These are phyloP conservation scores for Aspergillus carbonarius DNA, from an alignment of 2,329 filamentous ascomycete species.

Conservation along the genomic window DNA sequence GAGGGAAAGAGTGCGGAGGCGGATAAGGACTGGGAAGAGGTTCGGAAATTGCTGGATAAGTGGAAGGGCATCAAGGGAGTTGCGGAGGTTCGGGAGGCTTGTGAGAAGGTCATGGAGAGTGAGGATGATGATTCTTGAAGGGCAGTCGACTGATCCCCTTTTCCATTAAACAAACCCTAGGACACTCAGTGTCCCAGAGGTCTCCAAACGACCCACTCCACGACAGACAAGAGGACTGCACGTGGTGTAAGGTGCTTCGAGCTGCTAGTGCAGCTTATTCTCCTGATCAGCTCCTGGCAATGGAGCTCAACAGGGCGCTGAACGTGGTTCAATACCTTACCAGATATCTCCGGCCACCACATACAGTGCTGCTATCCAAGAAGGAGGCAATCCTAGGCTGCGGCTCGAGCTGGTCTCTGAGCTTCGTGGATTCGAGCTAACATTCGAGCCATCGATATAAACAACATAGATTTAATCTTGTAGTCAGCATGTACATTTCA, in stretches of 20 bases:
- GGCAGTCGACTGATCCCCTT: background rate
- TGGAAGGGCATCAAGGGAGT: constrained; percentile 48
- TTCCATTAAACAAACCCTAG: background rate
- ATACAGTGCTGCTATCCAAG: background rate
- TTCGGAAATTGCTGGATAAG: constrained; percentile 38
- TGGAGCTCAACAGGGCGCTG: background rate
- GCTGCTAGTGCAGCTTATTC: too few relatives aligned
- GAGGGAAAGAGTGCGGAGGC: constrained; percentile 43
- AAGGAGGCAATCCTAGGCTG: background rate
- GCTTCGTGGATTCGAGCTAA: background rate
- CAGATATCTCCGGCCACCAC: background rate
- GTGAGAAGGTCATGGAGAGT: constrained; percentile 39
- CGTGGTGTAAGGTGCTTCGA: background rate
- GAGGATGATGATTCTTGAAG: constrained; percentile 26
- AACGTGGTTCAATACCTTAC: background rate
- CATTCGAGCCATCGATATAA: background rate
- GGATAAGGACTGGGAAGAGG: constrained; percentile 43
- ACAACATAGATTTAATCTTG: background rate
- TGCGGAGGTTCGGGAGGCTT: constrained; percentile 39
- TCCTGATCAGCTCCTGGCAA: background rate
- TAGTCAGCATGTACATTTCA: background rate
- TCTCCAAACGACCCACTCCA: background rate
- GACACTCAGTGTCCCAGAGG: background rate
- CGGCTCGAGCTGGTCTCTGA: background rate
- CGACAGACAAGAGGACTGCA: background rate